These are phyloP conservation scores for Lagerstroemia speciosa DNA, from an alignment of 345 rosid species.

Conservation along the genomic window DNA sequence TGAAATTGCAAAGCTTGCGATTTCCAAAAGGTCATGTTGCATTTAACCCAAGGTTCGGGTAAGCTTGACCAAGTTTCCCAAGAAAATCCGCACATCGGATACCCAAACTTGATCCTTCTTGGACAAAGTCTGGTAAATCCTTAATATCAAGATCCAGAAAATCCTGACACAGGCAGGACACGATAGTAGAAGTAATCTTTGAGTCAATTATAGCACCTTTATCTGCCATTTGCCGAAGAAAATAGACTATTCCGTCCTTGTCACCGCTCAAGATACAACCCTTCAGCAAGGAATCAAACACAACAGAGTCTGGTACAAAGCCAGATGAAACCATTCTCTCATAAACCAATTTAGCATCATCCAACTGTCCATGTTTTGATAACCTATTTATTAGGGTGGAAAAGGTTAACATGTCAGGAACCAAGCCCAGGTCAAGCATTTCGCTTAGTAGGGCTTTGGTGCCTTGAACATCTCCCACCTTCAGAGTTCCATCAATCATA, in stretches of 20 bases:
- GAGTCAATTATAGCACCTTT: slow-evolving; percentile 38
- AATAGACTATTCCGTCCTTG: slow-evolving; percentile 32
- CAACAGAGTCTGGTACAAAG: slow-evolving; percentile 29
- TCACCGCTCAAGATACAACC: slow-evolving; percentile 35
- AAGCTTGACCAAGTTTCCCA: slow-evolving; percentile 15
- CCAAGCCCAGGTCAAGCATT: slow-evolving; percentile 44
- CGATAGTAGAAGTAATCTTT: slow-evolving; percentile 33
- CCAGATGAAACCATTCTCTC: slow-evolving; percentile 56
- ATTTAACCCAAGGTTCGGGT: slow-evolving; percentile 7
- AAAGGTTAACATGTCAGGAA: slow-evolving; percentile 46
- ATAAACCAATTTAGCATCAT: slow-evolving; percentile 39
- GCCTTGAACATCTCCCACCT: slow-evolving; percentile 39
- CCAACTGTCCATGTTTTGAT: slow-evolving; percentile 41
- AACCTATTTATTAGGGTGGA: slow-evolving; percentile 47
- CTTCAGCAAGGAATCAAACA: slow-evolving; percentile 53
- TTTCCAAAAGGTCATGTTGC: slow-evolving; percentile 13
- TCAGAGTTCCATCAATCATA: slow-evolving; percentile 53
- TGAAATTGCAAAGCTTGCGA: neutral
- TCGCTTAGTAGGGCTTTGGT: slow-evolving; percentile 36
- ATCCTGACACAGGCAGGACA: slow-evolving; percentile 41
- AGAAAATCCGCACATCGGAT: slow-evolving; percentile 25
- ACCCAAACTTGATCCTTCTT: slow-evolving; percentile 16
- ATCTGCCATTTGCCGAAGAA: slow-evolving; percentile 45
- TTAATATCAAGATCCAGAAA: slow-evolving; percentile 22
- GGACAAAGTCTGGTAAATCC: slow-evolving; percentile 36